A percentile compares a stretch with the other conserved stretches of the same genome.
These are phyloP conservation scores for Flaveria linearis DNA, from an alignment of 129 eudicot species.

Conservation along the genomic window DNA sequence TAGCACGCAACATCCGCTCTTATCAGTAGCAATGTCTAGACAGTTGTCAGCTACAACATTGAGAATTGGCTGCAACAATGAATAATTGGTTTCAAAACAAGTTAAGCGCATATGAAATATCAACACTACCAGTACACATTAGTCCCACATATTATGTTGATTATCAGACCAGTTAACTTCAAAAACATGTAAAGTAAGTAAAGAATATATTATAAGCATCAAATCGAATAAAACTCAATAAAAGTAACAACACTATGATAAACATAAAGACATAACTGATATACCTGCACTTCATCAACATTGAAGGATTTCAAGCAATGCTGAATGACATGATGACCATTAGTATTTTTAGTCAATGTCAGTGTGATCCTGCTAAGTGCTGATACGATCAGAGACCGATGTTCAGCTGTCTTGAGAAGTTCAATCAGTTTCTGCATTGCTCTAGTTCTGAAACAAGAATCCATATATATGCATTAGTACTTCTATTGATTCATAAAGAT, in stretches of 20 bases:
- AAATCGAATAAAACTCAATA: background rate
- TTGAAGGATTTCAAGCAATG: constrained; percentile 47
- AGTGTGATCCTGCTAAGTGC: constrained; percentile 45
- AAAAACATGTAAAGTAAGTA: background rate
- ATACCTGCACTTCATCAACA: constrained; percentile 54
- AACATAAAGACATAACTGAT: background rate
- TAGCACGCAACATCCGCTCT: constrained; percentile 54
- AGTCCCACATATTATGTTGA: constrained; percentile 2
- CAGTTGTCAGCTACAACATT: constrained; percentile 46
- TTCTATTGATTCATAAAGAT: background rate
- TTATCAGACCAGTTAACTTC: constrained; percentile 7
- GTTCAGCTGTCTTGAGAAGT: constrained; percentile 42
- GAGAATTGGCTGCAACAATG: constrained; percentile 43
- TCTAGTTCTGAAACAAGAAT: constrained; percentile 55
- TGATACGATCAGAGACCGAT: constrained; percentile 40
- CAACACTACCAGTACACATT: background rate
- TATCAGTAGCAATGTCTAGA: constrained; percentile 51
- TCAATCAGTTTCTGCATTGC: constrained; percentile 66
- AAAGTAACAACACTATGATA: background rate
- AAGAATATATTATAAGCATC: background rate
- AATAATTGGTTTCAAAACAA: background rate
- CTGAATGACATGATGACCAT: constrained; percentile 76
- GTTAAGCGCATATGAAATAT: background rate
- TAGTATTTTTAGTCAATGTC: constrained; percentile 42
- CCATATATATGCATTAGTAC: background rate